Percentiles rank a stretch among this genome's conserved stretches.
Evolutionary conservation across 2,329 filamentous ascomycete genomes (phyloP).

Genomic region (Colletotrichum incanum): DNA sequence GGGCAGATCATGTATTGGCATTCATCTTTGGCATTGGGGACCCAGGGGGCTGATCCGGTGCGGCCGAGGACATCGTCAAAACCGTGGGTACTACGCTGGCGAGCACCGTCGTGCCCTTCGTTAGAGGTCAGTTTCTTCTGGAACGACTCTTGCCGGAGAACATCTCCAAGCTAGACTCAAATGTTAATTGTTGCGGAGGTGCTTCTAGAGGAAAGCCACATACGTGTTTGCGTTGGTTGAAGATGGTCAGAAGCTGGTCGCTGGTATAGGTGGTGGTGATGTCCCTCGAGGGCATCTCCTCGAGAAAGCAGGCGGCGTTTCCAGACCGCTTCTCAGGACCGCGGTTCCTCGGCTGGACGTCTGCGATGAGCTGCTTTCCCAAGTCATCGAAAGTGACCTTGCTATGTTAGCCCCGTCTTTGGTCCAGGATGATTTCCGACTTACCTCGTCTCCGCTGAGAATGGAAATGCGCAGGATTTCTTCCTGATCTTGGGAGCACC

Average conservation of each 20-base stretch:
- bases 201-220: conserved; percentile 36
- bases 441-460: conserved; percentile 49
- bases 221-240: conserved; percentile 68
- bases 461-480: conserved; percentile 53
- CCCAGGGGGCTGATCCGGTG: conserved; percentile 54
- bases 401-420: conserved; percentile 41
- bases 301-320: conserved; percentile 60
- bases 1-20: conserved; percentile 69
- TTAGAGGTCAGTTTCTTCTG: conserved; percentile 10
- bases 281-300: conserved; percentile 60
- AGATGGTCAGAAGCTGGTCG: conserved; percentile 62
- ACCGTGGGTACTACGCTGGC: conserved; percentile 8
- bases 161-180: conserved; percentile 19
- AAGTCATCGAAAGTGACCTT: conserved; percentile 55
- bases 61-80: conserved; percentile 23
- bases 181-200: background rate
- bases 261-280: conserved; percentile 60
- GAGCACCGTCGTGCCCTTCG: conserved; percentile 2
- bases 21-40: conserved; percentile 56
- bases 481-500: conserved; percentile 77
- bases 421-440: conserved; percentile 38
- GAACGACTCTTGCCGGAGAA: conserved; percentile 35
- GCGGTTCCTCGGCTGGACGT: conserved; percentile 55
- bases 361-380: conserved; percentile 50
- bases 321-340: conserved; percentile 60